Evolutionary conservation across 1,284 basidiomycete genomes (phyloP).

Genomic region (Takashimella koratensis): DNA sequence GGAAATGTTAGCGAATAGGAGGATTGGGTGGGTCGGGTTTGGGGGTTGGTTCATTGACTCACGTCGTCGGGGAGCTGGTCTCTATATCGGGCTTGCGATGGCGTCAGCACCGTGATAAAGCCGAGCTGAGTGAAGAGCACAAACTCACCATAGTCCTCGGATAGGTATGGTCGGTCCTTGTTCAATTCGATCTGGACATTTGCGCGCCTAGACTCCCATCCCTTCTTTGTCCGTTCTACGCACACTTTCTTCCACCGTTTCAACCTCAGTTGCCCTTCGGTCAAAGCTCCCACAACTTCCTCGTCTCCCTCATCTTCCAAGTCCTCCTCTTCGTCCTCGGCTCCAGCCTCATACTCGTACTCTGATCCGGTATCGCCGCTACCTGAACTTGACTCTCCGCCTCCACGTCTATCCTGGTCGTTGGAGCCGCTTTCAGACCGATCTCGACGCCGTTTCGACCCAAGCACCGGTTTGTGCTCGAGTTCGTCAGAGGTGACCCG

Average conservation of each 20-base stretch:
- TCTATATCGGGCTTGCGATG: background rate
- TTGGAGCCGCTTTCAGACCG: no score
- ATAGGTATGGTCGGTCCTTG: conserved; percentile 11
- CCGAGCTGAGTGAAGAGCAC: background rate
- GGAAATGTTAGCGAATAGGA: no score
- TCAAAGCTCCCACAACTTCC: conserved; percentile 1
- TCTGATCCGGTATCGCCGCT: background rate
- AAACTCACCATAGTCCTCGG: conserved; percentile 5
- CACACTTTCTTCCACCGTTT: background rate
- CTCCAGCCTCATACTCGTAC: background rate
- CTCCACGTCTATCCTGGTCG: background rate
- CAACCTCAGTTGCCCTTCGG: background rate
- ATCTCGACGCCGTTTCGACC: no score
- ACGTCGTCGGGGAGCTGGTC: background rate
- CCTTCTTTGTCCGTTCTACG: background rate
- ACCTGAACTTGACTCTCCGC: background rate
- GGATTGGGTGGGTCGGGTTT: conserved; percentile 1
- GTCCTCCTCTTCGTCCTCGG: background rate
- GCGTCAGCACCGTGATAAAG: background rate
- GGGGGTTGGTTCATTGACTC: background rate
- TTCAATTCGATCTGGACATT: conserved; percentile 4
- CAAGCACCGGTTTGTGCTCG: no score
- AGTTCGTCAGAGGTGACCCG: no score
- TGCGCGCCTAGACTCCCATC: conserved; percentile 1
- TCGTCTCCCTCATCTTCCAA: background rate